A percentile compares a stretch with the other conserved stretches of the same genome.
phyloP scores from a whole-genome alignment of 371 early-diverging fungal species.

The Racocetra persica region DNA sequence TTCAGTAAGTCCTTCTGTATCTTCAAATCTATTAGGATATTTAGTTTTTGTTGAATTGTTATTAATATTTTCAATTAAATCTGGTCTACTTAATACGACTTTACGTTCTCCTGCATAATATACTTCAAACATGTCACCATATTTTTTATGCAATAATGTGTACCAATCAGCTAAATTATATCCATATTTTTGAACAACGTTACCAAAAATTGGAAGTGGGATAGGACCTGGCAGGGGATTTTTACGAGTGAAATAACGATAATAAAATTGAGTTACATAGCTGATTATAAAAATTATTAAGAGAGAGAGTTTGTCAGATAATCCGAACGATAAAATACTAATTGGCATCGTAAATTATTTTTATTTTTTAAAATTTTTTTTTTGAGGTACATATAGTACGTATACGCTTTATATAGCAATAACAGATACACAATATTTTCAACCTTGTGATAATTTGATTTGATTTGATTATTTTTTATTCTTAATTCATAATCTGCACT shows the following conservation, averaged over 20 bases:
- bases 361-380: not conserved
- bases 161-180: not conserved
- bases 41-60: not conserved
- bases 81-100: not conserved
- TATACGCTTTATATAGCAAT: not conserved
- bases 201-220: not conserved
- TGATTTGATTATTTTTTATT: too few relatives aligned
- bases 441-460: too few relatives aligned
- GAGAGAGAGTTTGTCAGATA: not conserved
- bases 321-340: not conserved
- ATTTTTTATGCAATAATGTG: not conserved
- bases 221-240: too few relatives aligned
- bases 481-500: too few relatives aligned
- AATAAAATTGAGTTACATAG: not conserved
- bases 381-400: not conserved
- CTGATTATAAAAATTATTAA: not conserved
- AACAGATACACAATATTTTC: too few relatives aligned
- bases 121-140: constrained; percentile 7
- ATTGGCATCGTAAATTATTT: not conserved
- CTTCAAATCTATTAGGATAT: not conserved
- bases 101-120: not conserved
- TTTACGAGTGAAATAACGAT: not conserved
- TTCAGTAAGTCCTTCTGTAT: not conserved
- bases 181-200: not conserved
- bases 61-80: not conserved